phyloP scores from a whole-genome alignment of 1,284 basidiomycete genomes.

The Ceratobasidium sp. region DNA sequence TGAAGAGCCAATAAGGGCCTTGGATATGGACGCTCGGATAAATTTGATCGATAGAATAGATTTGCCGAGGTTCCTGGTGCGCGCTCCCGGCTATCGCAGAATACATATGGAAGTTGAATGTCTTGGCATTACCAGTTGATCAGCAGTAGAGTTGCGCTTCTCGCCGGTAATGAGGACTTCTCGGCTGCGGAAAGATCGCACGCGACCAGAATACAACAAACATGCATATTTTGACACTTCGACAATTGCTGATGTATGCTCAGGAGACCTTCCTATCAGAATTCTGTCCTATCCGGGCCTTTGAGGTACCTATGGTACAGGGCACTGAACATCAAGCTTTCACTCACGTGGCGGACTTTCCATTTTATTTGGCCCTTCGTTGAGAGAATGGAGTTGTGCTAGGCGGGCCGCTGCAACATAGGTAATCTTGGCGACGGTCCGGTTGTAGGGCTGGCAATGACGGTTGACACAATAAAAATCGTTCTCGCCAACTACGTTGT shows the following conservation, averaged over 20 bases:
- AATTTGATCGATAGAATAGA: background rate
- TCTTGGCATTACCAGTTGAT: background rate
- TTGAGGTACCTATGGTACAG: too few species aligned
- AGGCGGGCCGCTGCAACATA: background rate
- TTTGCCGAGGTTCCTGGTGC: too few species aligned
- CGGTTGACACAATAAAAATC: background rate
- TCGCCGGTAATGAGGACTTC: background rate
- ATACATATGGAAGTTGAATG: slow-evolving; percentile 1
- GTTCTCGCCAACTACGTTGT: background rate
- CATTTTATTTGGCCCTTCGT: background rate
- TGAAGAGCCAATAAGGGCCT: too few species aligned
- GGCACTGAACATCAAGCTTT: too few species aligned
- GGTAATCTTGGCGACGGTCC: background rate
- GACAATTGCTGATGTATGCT: background rate
- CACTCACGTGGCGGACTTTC: slow-evolving; percentile 6
- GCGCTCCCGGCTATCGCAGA: background rate
- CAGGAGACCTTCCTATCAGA: background rate
- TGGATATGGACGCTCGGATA: slow-evolving; percentile 6
- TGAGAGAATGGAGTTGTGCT: background rate
- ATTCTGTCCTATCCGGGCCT: slow-evolving; percentile 6
- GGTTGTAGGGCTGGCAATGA: background rate
- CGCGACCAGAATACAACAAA: background rate
- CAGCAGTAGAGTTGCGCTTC: background rate
- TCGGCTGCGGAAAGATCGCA: background rate
- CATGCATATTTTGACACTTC: slow-evolving; percentile 3